phyloP scores from a whole-genome alignment of 257 asterid genomes.

The Solanum dulcamara region DNA sequence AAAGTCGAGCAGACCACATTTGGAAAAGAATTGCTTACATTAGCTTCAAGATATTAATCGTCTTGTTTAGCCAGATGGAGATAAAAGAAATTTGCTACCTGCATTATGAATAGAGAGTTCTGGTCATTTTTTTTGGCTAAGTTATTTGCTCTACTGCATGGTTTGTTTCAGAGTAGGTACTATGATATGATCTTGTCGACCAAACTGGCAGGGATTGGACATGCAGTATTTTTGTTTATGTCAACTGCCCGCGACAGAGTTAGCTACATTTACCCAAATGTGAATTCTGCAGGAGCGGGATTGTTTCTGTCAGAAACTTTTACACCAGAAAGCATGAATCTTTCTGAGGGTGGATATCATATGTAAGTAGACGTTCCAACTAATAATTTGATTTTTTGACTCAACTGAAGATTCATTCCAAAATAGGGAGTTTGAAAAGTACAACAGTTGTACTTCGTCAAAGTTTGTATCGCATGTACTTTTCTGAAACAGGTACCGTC shows the following conservation, averaged over 20 bases:
- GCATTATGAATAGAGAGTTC: background rate
- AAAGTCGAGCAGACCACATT: background rate
- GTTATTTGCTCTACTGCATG: background rate
- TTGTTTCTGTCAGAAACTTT: conserved; percentile 54
- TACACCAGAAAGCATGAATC: conserved; percentile 42
- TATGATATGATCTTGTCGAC: conserved; percentile 75
- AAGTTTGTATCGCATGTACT: background rate
- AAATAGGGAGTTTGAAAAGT: background rate
- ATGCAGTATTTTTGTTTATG: conserved; percentile 75
- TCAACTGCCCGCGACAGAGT: conserved; percentile 65
- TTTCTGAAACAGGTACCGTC: conserved; percentile 38
- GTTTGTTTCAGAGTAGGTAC: conserved; percentile 54
- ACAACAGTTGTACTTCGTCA: background rate
- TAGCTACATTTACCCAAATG: conserved; percentile 78
- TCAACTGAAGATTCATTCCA: background rate
- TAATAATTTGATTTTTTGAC: background rate
- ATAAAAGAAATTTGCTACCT: background rate
- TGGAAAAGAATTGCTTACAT: background rate
- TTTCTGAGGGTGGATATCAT: conserved; percentile 66
- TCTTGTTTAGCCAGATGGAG: background rate
- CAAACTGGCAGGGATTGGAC: conserved; percentile 77
- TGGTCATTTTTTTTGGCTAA: background rate
- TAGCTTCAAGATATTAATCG: background rate
- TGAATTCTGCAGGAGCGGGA: conserved; percentile 81
- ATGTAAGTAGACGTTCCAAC: conserved; percentile 30